Conservation (phyloP, 1,284 basidiomycete species). For the Rhodotorula mucilaginosa region DNA sequence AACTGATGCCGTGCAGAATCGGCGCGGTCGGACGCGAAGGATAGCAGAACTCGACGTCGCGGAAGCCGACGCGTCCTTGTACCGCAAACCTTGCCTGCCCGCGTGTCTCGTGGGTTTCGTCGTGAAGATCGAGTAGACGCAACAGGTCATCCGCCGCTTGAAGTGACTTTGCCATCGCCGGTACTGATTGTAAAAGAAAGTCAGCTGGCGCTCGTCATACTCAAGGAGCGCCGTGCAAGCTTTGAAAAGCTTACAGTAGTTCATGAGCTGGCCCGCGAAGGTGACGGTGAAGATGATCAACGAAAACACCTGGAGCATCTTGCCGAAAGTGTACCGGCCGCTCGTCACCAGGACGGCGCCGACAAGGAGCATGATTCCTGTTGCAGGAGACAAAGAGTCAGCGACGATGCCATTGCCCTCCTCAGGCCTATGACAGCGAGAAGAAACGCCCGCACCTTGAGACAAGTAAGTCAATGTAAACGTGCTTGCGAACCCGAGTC, state of each 20-base stretch:
- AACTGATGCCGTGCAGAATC: conserved; percentile 72
- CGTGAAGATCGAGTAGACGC: conserved; percentile 61
- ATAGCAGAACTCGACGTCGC: conserved; percentile 79
- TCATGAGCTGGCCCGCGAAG: conserved; percentile 83
- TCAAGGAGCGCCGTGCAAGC: conserved; percentile 1
- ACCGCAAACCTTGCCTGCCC: conserved; percentile 64
- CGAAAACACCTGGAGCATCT: conserved; percentile 85
- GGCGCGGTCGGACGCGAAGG: conserved; percentile 74
- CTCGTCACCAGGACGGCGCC: conserved; percentile 76
- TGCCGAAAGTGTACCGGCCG: conserved; percentile 78
- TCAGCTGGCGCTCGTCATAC: conserved; percentile 4
- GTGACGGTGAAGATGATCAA: conserved; percentile 90
- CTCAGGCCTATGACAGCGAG: background rate
- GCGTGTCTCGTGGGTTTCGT: conserved; percentile 63
- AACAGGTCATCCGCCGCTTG: conserved; percentile 72
- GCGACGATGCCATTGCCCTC: background rate
- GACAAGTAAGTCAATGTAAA: conserved; percentile 81
- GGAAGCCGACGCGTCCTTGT: conserved; percentile 65
- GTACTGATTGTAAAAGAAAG: conserved; percentile 19
- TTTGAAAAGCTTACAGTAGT: conserved; percentile 66
- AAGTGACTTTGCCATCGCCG: conserved; percentile 35
- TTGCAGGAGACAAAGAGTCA: conserved; percentile 1
- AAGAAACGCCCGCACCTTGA: conserved; percentile 54
- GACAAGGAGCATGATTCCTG: conserved; percentile 83
- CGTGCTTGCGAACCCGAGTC: conserved; percentile 75